phyloP scores from a whole-genome alignment of 805 yeast species.

The Pichia sporocuriosa region DNA sequence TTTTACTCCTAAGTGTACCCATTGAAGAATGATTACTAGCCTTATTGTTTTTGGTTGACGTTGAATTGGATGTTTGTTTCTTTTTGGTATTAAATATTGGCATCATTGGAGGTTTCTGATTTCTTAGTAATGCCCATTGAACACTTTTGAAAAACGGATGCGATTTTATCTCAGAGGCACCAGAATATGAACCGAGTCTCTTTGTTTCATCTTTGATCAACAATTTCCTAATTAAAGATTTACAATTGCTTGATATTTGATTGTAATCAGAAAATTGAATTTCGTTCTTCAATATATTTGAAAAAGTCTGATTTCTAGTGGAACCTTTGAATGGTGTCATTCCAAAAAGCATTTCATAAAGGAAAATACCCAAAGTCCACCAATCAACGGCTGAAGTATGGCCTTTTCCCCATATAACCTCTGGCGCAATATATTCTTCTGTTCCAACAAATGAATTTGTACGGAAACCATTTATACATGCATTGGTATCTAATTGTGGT shows the following conservation, averaged over 20 bases:
- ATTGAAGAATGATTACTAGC: constrained; percentile 25
- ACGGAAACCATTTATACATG: constrained; percentile 91
- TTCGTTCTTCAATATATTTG: constrained; percentile 78
- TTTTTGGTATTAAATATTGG: constrained; percentile 52
- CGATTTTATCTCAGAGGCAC: constrained; percentile 89
- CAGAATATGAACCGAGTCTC: constrained; percentile 84
- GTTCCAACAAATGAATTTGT: constrained; percentile 99
- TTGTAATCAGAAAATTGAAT: constrained; percentile 65
- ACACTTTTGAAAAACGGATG: constrained; percentile 88
- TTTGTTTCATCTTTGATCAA: constrained; percentile 84
- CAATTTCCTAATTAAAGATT: constrained; percentile 70
- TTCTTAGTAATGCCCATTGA: constrained; percentile 92
- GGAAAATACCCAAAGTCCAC: constrained; percentile 96
- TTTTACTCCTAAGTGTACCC: constrained; percentile 39
- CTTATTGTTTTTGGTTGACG: constrained; percentile 11
- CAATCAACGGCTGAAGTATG: constrained; percentile 98
- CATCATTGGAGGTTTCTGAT: constrained; percentile 92
- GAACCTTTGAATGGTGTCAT: constrained; percentile 95
- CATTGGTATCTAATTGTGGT: constrained; percentile 83
- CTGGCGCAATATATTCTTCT: constrained; percentile 98
- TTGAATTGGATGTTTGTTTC: constrained; percentile 13
- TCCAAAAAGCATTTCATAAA: constrained; percentile 93
- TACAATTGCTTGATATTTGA: constrained; percentile 64
- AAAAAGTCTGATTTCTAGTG: constrained; percentile 82
- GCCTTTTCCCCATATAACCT: constrained; percentile 93